Conservation (phyloP, 495 filamentous ascomycete genomes). For the Aspergillus nidulans region DNA sequence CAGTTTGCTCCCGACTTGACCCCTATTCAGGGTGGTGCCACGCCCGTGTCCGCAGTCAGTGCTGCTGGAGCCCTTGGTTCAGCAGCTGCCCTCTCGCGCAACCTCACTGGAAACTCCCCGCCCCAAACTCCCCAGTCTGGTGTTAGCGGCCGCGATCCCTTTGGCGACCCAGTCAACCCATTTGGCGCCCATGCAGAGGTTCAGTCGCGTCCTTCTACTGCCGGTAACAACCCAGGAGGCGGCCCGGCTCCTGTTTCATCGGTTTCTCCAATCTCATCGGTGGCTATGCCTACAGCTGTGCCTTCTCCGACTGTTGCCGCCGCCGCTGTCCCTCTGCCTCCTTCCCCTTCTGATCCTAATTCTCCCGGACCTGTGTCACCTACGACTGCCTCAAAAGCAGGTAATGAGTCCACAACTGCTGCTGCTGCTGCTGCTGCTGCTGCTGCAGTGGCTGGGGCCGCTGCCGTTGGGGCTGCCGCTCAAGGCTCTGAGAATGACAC, state of each 20-base stretch:
- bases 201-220: slow-evolving; percentile 17
- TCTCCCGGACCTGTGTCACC: slow-evolving; percentile 8
- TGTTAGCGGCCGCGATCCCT: slow-evolving; percentile 40
- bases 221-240: background rate
- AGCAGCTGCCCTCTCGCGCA: slow-evolving; percentile 30
- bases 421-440: slow-evolving; percentile 16
- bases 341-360: background rate
- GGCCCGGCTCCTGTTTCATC: background rate
- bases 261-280: background rate
- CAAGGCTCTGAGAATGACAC: slow-evolving; percentile 35
- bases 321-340: slow-evolving; percentile 8
- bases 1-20: slow-evolving; percentile 74
- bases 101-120: slow-evolving; percentile 37
- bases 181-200: slow-evolving; percentile 48
- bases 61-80: slow-evolving; percentile 29
- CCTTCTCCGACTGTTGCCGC: background rate
- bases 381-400: background rate
- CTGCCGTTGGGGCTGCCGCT: slow-evolving; percentile 29
- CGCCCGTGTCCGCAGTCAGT: slow-evolving; percentile 36
- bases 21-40: slow-evolving; percentile 29
- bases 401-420: slow-evolving; percentile 2
- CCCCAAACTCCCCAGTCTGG: slow-evolving; percentile 37
- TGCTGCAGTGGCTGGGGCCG: slow-evolving; percentile 35
- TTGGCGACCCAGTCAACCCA: slow-evolving; percentile 48
- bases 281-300: background rate